Evolutionary conservation across 2,329 filamentous ascomycete genomes (phyloP).

Genomic region (Aaosphaeria arxii): DNA sequence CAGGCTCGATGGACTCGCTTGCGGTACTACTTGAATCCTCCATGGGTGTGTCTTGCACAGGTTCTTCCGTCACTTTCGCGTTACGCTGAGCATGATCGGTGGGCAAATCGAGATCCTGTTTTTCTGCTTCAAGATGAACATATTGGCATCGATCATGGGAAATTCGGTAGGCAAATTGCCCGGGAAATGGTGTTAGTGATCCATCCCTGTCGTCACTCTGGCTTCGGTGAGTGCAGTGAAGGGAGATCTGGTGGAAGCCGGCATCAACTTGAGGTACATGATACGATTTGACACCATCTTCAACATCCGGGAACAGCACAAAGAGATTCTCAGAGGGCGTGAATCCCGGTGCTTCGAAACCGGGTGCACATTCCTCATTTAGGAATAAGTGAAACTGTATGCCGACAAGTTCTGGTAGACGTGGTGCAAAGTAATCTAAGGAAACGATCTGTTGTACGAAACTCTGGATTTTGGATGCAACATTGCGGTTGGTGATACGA

Average conservation of each 20-base stretch:
- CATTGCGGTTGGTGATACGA: conserved; percentile 37
- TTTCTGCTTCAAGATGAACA: no score
- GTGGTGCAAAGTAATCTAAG: conserved; percentile 28
- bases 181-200: neutral
- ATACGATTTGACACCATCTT: neutral
- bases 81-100: no score
- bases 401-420: conserved; percentile 35
- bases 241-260: conserved; percentile 34
- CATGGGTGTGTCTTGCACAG: neutral
- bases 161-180: no score
- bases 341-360: conserved; percentile 45
- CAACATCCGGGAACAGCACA: neutral
- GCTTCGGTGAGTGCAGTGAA: neutral
- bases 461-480: conserved; percentile 41
- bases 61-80: no score
- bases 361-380: conserved; percentile 36
- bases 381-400: conserved; percentile 47
- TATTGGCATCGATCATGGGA: no score
- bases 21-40: neutral
- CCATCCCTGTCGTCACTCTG: neutral
- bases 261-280: conserved; percentile 32
- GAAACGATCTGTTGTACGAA: conserved; percentile 43
- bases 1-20: neutral
- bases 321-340: neutral
- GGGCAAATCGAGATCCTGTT: no score